Base-by-base conservation (phyloP, 257 asterid genomes). In the Orobanche coerulescens region DNA sequence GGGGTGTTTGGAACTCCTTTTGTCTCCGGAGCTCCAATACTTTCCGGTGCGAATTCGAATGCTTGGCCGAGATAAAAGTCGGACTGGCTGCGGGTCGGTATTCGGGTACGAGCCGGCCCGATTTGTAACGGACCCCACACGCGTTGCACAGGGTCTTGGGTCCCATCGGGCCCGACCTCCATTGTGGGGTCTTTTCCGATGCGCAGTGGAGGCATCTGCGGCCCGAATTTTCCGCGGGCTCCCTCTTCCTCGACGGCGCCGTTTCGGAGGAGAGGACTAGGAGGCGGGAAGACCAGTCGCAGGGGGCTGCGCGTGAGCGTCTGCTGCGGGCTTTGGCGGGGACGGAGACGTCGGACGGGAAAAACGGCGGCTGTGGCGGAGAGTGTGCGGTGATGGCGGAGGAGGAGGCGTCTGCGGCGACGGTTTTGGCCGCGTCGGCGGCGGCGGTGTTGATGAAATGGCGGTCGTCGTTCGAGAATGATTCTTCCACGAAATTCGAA, bases 1-100 rank as follows among this genome's bases (percentile, higher is more conserved):
- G 71, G 8, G 56, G 81, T 28, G 72, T 70, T 58, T 83, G 95
- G 62, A 79, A 24, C 55, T 92, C 96, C 81, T 83, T 88, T 62
- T 89, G 97, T 51, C 94, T 58, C 61, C 97, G 95, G 75, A 93
- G 97, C 71, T 89, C 99, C 79, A 93, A 2, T 34, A 93, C 99
- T 64, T 89, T 93, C 75, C 99, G 81, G 85, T 93, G 99, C 2
- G 99, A 93, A 55, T 93, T 93, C 22, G 99, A 93, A 24, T 93
- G 99, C 78, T 72, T 80, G 0, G 91, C 69, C 6, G 96, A 81
- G 0, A 86, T 44, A 11, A 93, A 93, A 0, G 95, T 89, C 37
- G 99, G 99, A 79, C 98, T 93, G 9, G 96, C 69, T 0, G 99
- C 99, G 48, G 99, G 97, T 37, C 99, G 82, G 72, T 93, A 93